phyloP scores from a whole-genome alignment of 1,139 yeast genomes.

The Debaryomycetaceae sp. region DNA sequence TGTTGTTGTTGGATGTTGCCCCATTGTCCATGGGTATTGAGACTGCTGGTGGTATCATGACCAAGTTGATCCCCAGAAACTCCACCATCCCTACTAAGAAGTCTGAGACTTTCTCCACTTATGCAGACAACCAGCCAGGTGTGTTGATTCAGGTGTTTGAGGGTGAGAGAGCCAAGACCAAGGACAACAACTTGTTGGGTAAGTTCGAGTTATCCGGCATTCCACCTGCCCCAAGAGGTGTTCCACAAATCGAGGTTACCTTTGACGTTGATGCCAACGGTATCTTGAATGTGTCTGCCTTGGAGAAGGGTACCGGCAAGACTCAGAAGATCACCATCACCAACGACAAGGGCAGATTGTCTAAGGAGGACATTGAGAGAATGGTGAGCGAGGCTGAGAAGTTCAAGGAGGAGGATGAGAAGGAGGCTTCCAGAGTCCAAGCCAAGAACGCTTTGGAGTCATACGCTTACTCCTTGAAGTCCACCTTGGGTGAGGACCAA shows the following conservation, averaged over 20 bases:
- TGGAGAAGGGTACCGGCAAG: slow-evolving; percentile 92
- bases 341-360: slow-evolving; percentile 50
- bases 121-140: slow-evolving; percentile 96
- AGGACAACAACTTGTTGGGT: slow-evolving; percentile 93
- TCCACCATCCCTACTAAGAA: slow-evolving; percentile 96
- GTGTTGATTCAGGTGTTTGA: slow-evolving; percentile 94
- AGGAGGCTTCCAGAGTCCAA: slow-evolving; percentile 44
- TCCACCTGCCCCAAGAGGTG: slow-evolving; percentile 98
- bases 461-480: slow-evolving; percentile 85
- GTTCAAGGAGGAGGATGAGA: slow-evolving; percentile 47
- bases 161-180: slow-evolving; percentile 96
- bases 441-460: slow-evolving; percentile 90
- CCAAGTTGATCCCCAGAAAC: slow-evolving; percentile 94
- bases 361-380: slow-evolving; percentile 49
- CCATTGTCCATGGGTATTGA: slow-evolving; percentile 99
- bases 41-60: slow-evolving; percentile 98
- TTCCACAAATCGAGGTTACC: slow-evolving; percentile 94
- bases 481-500: slow-evolving; percentile 74
- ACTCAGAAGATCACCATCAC: slow-evolving; percentile 48
- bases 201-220: slow-evolving; percentile 93
- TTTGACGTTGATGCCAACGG: slow-evolving; percentile 95
- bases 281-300: slow-evolving; percentile 88
- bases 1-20: slow-evolving; percentile 94
- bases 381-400: slow-evolving; percentile 50
- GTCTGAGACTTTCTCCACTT: slow-evolving; percentile 94